Base-by-base conservation (phyloP, 495 filamentous ascomycete genomes). In the Jackrogersella minutella region DNA sequence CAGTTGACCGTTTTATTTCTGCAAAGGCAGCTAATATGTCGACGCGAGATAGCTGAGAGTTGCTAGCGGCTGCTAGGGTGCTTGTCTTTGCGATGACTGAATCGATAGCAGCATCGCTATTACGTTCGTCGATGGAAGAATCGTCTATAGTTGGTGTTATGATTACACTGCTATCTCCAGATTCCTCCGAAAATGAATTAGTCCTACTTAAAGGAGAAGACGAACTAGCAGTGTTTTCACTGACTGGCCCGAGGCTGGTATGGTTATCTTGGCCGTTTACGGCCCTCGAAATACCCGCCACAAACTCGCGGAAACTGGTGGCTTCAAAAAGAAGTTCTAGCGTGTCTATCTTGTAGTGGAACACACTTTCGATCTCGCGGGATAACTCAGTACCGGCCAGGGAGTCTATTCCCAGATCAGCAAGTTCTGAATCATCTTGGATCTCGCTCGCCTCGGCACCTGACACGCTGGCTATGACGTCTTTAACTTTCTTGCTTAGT, bases 361-460 rank as follows among this genome's bases (percentile, higher is more conserved):
- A 82, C 0, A 44, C 58, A 0, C 22, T 46, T 36, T 87, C 80
- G 5, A 87, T 50, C 51, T 87, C 83, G 0, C 72, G 73, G 3
- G 73, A 76, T 41, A 87, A 49, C 69, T 87, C 85, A 80, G 84
- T 84, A 0, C 79, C 81, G 71, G 84, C 78, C 0, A 87, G 73
- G 0, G 84, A 87, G 55, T 87, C 85, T 11, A 87, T 82, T 0
- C 85, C 84, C 7, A 84, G 33, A 14, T 86, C 81, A 5, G 76
- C 77, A 19, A 86, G 72, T 3, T 76, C 64, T 0, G 64, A 71
- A 21, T 80, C 72, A 14, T 69, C 59, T 5, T 69, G 53, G 5
- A 87, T 80, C 14, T 84, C 81, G 2, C 70, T 53, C 0, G 70
- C 43, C 16, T 83, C 78, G 0, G 86, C 55, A 0, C 83, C 82